A percentile compares a stretch with the other conserved stretches of the same genome.
These are phyloP conservation scores for Phytophthora rubi DNA, from an alignment of 352 stramenopile genomes.

Conservation along the genomic window DNA sequence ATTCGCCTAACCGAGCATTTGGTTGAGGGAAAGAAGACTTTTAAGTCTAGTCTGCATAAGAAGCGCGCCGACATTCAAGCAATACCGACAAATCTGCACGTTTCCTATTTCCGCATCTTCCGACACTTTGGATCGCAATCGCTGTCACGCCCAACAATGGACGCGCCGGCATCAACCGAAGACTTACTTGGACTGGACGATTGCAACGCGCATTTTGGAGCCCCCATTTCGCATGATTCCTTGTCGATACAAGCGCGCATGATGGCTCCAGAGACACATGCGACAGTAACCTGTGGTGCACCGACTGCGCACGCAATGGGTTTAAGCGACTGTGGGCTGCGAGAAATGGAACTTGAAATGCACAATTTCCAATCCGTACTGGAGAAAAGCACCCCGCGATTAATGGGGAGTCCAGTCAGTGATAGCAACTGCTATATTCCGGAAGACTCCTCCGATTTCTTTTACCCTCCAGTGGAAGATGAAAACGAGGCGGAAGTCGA, in stretches of 20 bases:
- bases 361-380: conserved; percentile 66
- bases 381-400: conserved; percentile 62
- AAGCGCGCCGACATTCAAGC: conserved; percentile 81
- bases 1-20: conserved; percentile 70
- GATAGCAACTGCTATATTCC: conserved; percentile 46
- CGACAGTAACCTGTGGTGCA: conserved; percentile 80
- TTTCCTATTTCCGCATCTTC: conserved; percentile 86
- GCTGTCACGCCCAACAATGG: conserved; percentile 14
- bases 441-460: conserved; percentile 60
- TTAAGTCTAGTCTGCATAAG: conserved; percentile 87
- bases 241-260: conserved; percentile 47
- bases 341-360: conserved; percentile 87
- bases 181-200: conserved; percentile 61
- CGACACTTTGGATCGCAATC: conserved; percentile 55
- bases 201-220: conserved; percentile 19
- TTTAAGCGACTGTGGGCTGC: conserved; percentile 72
- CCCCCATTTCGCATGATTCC: conserved; percentile 10
- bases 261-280: conserved; percentile 63
- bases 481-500: conserved; percentile 48
- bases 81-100: conserved; percentile 85
- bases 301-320: conserved; percentile 85
- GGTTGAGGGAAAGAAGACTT: conserved; percentile 76
- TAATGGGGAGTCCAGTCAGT: conserved; percentile 36
- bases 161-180: conserved; percentile 50
- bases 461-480: conserved; percentile 61